Base-by-base conservation (phyloP, 2,329 filamentous ascomycete species). In the Aquanectria penicillioides region DNA sequence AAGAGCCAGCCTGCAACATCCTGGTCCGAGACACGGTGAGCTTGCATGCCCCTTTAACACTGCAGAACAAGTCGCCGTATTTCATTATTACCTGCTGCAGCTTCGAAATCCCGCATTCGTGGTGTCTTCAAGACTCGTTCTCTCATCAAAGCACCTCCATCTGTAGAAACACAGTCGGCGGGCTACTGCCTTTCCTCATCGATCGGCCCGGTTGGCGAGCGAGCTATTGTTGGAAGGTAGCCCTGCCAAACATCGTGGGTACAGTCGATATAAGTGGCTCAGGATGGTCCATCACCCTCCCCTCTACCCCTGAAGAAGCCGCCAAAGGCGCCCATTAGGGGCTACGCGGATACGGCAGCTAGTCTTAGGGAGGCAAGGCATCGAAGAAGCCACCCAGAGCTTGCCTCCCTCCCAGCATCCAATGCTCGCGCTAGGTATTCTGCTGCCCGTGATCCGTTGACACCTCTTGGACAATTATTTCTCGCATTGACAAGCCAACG, bases 11-110 rank as follows among this genome's bases (percentile, higher is more conserved):
- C 48, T 55, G 50, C 62, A 62, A 58, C 26, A 68, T 59, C 67
- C 67, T 51, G 38, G 65, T 67, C 56, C 58, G 17, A 64, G 64
- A 63, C 64, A 67, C 55, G 46, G 68, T 67, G 63, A 68, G 60
- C 64, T 63, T 70, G 68, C 68, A 65, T 69, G 44, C 69, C 69
- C 69, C 69, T 71, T 71, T 64, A 68, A 51, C 59, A 65, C 61
- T 61, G 68, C 68, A 71, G 67, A 61, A 64, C 57, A 56, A 47
- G 58, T 59, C 43, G 54, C 50, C 48, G 54, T 64, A 61, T 62
- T 57, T 29, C 58, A 66, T 67, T 58, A 69, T 69, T 69, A 63
- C 57, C 34, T n/a, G 40, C 58, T 67, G 64, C 64, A 69, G 46
- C 60, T 61, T 12, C 31, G 57, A 63, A 63, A 65, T 61, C 23